Conservation (phyloP, 2,329 filamentous ascomycete genomes). For the Ophiostoma ips region DNA sequence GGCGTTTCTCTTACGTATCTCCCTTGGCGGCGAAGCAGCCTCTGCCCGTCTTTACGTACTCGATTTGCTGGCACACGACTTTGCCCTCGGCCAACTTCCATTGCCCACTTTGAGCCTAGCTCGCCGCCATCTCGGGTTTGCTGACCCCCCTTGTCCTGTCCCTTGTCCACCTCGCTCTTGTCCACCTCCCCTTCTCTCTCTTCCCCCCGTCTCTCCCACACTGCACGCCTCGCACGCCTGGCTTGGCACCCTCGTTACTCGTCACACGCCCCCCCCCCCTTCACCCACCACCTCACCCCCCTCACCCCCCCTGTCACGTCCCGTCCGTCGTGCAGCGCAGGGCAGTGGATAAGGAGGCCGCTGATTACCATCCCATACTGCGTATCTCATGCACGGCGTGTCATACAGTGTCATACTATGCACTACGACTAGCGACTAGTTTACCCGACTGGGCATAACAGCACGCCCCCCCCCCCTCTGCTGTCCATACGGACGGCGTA, state of each 20-base stretch:
- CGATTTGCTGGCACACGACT: background rate
- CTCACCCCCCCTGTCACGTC: slow-evolving; percentile 3
- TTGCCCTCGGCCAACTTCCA: background rate
- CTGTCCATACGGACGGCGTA: no score
- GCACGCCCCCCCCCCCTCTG: background rate
- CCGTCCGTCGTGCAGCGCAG: slow-evolving; percentile 6
- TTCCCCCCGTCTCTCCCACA: background rate
- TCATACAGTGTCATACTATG: background rate
- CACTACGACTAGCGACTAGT: no score
- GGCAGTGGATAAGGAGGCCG: slow-evolving; percentile 6
- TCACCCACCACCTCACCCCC: no score
- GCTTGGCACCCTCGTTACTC: background rate
- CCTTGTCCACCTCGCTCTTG: background rate
- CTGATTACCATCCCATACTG: background rate
- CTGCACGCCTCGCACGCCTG: background rate
- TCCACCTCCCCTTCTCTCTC: background rate
- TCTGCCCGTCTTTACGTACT: background rate
- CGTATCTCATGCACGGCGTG: background rate
- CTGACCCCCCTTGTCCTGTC: no score
- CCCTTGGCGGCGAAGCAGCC: background rate
- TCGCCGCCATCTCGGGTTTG: no score
- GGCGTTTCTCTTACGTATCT: background rate
- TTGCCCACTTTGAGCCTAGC: background rate
- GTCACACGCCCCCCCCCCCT: background rate
- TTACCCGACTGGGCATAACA: background rate